Percentiles rank a stretch among this genome's conserved stretches.
Evolutionary conservation across 1,139 yeast genomes (phyloP).

Genomic region (Protomyces lactucae-debilis): DNA sequence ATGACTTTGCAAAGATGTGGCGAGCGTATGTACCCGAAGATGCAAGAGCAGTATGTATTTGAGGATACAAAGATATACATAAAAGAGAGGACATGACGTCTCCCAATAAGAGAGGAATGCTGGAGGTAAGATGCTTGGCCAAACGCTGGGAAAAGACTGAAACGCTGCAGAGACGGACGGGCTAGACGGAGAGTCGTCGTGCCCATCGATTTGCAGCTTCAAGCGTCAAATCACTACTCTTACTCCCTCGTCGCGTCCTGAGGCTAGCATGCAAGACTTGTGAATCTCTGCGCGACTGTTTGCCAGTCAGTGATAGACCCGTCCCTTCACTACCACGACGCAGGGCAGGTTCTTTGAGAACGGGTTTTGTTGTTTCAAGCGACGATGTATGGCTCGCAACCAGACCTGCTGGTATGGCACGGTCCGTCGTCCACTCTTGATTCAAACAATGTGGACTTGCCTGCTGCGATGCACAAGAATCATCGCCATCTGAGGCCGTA

Average conservation of each 20-base stretch:
- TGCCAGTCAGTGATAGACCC: too few species aligned
- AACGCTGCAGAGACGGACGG: background rate
- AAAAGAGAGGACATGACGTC: too few species aligned
- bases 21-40: background rate
- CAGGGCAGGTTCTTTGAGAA: too few species aligned
- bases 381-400: background rate
- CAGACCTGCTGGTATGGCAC: background rate
- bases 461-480: background rate
- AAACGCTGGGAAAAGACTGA: too few species aligned
- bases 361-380: too few species aligned
- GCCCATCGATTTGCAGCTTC: background rate
- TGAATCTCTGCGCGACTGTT: background rate
- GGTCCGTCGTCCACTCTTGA: background rate
- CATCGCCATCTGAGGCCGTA: background rate
- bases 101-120: too few species aligned
- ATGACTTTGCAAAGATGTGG: background rate
- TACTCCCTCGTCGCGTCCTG: background rate
- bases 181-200: background rate
- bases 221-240: background rate
- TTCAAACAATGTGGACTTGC: background rate
- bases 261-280: background rate
- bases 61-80: background rate
- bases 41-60: background rate
- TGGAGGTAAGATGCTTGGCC: too few species aligned
- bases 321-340: background rate